Percentiles rank a stretch among this genome's conserved stretches.
Evolutionary conservation across 305 asterid genomes (phyloP).

Genomic region (Plantago rigida): DNA sequence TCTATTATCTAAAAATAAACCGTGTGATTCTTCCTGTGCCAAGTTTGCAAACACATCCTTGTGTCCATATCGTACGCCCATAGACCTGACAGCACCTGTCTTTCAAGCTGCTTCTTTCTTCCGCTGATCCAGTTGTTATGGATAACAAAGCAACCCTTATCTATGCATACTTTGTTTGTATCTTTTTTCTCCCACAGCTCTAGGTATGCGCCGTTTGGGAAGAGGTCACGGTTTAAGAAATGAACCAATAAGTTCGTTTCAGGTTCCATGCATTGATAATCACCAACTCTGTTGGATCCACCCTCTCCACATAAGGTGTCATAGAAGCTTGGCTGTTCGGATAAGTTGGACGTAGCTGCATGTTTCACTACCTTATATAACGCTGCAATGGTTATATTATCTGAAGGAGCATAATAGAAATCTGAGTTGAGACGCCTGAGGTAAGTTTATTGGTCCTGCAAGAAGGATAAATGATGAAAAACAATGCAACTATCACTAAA

Average conservation of each 20-base stretch:
- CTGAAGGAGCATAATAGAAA: constrained; percentile 75
- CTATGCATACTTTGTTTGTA: constrained; percentile 41
- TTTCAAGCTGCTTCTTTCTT: constrained; percentile 55
- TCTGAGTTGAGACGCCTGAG: constrained; percentile 95
- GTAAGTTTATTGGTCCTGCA: constrained; percentile 82
- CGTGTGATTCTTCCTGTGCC: constrained; percentile 36
- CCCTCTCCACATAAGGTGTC: constrained; percentile 74
- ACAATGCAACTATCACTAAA: not conserved
- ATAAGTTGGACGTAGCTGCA: constrained; percentile 63
- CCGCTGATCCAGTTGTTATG: constrained; percentile 82
- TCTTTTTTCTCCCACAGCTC: constrained; percentile 57
- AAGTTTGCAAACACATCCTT: constrained; percentile 60
- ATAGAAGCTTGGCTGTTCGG: constrained; percentile 92
- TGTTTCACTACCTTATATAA: constrained; percentile 74
- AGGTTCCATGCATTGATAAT: constrained; percentile 62
- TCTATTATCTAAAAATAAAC: constrained; percentile 36
- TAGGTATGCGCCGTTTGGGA: constrained; percentile 77
- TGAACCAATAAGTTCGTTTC: constrained; percentile 53
- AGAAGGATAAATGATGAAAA: constrained; percentile 9
- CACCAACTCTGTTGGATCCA: constrained; percentile 58
- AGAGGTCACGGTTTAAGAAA: constrained; percentile 64
- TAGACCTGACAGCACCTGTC: constrained; percentile 62
- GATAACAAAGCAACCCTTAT: constrained; percentile 47
- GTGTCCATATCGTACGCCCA: constrained; percentile 70
- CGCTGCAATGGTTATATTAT: constrained; percentile 52